Evolutionary conservation across 441 rosid species (phyloP).

Genomic region (Populus hybrid): DNA sequence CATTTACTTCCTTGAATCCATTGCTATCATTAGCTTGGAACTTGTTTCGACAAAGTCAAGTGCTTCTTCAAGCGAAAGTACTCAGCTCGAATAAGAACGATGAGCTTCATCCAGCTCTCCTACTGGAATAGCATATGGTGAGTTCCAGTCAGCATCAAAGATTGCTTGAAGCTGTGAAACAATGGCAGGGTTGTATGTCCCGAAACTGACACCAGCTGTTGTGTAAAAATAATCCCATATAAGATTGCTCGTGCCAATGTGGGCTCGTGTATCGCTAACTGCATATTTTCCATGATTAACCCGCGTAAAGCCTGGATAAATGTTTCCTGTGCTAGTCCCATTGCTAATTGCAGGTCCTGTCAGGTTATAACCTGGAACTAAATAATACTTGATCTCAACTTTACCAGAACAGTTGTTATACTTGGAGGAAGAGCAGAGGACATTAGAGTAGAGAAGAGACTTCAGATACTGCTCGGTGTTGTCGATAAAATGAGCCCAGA

Average conservation of each 20-base stretch:
- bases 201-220: slow-evolving; percentile 83
- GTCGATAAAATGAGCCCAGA: no score
- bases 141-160: slow-evolving; percentile 87
- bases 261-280: slow-evolving; percentile 65
- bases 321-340: slow-evolving; percentile 52
- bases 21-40: neutral
- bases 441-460: no score
- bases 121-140: slow-evolving; percentile 68
- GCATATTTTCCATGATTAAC: slow-evolving; percentile 87
- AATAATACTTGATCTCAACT: slow-evolving; percentile 70
- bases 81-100: slow-evolving; percentile 33
- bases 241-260: slow-evolving; percentile 78
- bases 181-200: slow-evolving; percentile 58
- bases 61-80: neutral
- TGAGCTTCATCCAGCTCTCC: slow-evolving; percentile 31
- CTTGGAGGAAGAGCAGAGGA: slow-evolving; percentile 65
- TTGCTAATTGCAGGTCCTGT: slow-evolving; percentile 69
- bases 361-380: slow-evolving; percentile 71
- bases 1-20: neutral
- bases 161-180: slow-evolving; percentile 72
- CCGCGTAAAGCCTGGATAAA: slow-evolving; percentile 61
- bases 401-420: slow-evolving; percentile 63
- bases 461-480: no score
- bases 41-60: slow-evolving; percentile 8
- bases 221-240: slow-evolving; percentile 89